phyloP scores from a whole-genome alignment of 129 eudicot genomes.

The Artemisia tridentata region DNA sequence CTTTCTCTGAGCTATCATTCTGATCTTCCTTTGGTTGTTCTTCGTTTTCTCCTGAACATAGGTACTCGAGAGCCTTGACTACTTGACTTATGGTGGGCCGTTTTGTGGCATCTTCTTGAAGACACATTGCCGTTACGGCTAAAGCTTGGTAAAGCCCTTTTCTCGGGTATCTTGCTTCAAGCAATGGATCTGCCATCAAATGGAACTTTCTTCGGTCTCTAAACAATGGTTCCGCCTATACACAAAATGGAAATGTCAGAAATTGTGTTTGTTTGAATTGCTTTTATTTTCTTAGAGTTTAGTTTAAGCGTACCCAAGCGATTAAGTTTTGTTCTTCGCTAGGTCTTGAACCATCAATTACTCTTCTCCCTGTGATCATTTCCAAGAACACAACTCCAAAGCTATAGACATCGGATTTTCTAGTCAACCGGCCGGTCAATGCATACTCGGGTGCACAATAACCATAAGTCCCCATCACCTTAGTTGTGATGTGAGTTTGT shows the following conservation, averaged over 20 bases:
- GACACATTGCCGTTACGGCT: conserved; percentile 84
- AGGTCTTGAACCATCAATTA: conserved; percentile 67
- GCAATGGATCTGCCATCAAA: conserved; percentile 65
- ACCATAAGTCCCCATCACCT: conserved; percentile 96
- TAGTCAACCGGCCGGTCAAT: conserved; percentile 69
- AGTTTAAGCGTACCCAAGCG: conserved; percentile 58
- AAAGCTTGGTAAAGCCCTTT: conserved; percentile 72
- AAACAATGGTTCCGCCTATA: conserved; percentile 76
- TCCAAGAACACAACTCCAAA: conserved; percentile 97
- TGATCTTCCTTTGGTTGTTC: conserved; percentile 17
- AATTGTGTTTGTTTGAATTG: background rate
- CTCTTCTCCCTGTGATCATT: conserved; percentile 84
- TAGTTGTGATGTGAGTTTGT: conserved; percentile 62
- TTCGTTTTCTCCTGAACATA: conserved; percentile 21
- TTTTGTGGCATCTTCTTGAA: conserved; percentile 69
- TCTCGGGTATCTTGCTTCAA: conserved; percentile 55
- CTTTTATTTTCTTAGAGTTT: background rate
- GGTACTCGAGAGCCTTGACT: conserved; percentile 62
- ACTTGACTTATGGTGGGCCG: conserved; percentile 79
- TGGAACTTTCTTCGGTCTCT: conserved; percentile 63
- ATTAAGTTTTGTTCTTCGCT: conserved; percentile 72
- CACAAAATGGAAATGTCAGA: background rate
- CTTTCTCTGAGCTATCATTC: conserved; percentile 23
- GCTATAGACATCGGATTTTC: conserved; percentile 89
- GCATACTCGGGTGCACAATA: conserved; percentile 97